phyloP scores from a whole-genome alignment of 331 rosid species.

The Acacia pycnantha region DNA sequence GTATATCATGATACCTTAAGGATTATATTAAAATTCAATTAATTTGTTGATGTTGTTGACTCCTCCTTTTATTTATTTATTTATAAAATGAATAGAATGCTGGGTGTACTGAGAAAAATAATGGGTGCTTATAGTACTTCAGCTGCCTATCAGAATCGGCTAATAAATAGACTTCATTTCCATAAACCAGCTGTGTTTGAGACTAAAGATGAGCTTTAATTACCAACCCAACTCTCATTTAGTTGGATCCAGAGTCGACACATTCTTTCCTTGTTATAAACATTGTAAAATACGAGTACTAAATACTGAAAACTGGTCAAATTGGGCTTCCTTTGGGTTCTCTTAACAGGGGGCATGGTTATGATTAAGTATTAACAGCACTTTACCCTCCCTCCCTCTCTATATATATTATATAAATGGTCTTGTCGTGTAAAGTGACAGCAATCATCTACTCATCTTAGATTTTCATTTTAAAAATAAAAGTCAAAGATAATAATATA shows the following conservation, averaged over 20 bases:
- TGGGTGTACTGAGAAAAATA: too few species aligned
- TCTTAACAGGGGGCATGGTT: background rate
- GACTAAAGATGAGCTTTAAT: background rate
- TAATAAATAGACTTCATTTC: background rate
- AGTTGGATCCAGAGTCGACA: slow-evolving; percentile 7
- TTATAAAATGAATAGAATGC: too few species aligned
- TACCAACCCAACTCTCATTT: background rate
- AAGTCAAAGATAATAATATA: background rate
- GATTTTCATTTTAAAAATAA: background rate
- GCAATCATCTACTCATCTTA: slow-evolving; percentile 10
- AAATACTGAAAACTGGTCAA: slow-evolving; percentile 14
- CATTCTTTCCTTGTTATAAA: background rate
- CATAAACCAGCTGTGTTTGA: background rate
- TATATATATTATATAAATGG: background rate
- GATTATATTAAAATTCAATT: background rate
- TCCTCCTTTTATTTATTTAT: background rate
- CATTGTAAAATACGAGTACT: background rate
- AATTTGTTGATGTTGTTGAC: background rate
- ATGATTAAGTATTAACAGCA: slow-evolving; percentile 12
- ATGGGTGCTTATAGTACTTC: too few species aligned
- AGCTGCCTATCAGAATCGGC: background rate
- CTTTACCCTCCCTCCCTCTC: background rate
- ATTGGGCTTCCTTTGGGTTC: background rate
- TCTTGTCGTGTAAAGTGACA: slow-evolving; percentile 27
- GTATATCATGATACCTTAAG: background rate